These are phyloP conservation scores for Ampelocalamus luodianensis DNA, from an alignment of 176 grass and related monocot species.

Conservation along the genomic window DNA sequence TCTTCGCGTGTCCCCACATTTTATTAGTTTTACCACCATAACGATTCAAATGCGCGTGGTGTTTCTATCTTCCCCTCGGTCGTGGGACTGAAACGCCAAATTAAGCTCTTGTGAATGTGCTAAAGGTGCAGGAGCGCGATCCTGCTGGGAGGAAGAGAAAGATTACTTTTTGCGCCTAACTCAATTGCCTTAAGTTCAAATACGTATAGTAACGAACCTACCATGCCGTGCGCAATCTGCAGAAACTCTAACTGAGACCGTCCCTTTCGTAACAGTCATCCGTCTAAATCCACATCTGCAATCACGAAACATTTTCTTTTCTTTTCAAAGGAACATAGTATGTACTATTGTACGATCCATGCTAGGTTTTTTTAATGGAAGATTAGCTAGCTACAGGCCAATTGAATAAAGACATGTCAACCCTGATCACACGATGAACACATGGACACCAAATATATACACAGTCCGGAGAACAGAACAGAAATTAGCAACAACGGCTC, in stretches of 20 bases:
- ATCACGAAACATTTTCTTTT: no score
- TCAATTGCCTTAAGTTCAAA: not conserved
- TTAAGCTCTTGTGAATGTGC: slow-evolving; percentile 12
- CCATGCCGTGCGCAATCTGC: not conserved
- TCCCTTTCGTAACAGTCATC: not conserved
- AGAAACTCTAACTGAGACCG: no score
- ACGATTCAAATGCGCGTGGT: slow-evolving; percentile 6
- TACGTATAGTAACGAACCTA: not conserved
- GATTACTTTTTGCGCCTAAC: not conserved
- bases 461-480: not conserved
- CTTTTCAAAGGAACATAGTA: not conserved
- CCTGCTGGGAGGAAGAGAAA: slow-evolving; percentile 7
- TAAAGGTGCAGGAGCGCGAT: not conserved
- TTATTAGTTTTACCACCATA: not conserved
- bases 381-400: not conserved
- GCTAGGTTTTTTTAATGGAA: not conserved
- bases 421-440: not conserved
- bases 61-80: not conserved
- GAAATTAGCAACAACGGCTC: not conserved
- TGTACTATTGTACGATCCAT: not conserved
- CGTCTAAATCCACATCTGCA: not conserved
- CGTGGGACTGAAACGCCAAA: not conserved
- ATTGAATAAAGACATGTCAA: not conserved
- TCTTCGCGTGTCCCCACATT: slow-evolving; percentile 1
- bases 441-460: not conserved